Evolutionary conservation across 805 yeast genomes (phyloP), one percentile per base, ranked within the genome.

Genomic region (Yarrowia bubula): DNA sequence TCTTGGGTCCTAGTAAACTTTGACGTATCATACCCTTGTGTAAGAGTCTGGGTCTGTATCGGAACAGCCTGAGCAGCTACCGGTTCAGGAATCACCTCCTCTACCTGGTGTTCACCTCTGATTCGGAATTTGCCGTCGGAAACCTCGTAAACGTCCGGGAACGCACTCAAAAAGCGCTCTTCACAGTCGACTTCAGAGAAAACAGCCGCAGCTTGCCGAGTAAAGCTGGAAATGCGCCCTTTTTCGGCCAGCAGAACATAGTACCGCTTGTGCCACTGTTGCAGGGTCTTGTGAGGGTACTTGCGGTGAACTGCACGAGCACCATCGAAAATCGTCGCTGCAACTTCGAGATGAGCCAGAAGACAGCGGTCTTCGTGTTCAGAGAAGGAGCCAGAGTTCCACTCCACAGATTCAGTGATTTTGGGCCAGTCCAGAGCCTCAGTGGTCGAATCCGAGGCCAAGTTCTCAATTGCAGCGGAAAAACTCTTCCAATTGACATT

Each of bases 181-280:
- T 58, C 51, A 22, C 43, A 18, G 10, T 58, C 51, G 3, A 22
- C 4, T 28, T 58, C 64, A 11, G 4, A 14, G 22, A 33, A 58
- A 4, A n/a, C 33, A 18, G 15, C 32, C 3, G 64, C 39, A 0
- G 64, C 51, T 3, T 13, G 7, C 9, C 64, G 15, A 0, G 46
- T 35, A 1, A 14, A 18, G 3, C n/a, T 15, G 2, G 37, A 32
- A 15, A 58, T 17, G 10, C 42, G 32, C n/a, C 64, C 64, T 14
- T 18, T 28, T 6, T 33, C 41, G 1, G 33, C 41, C 38, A 58
- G 35, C 42, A 58, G 9, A 7, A 14, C 5, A 18, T 58, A 58
- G 43, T 58, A 58, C 14, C 64, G 32, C 43, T 58, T 58, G 37
- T 58, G 64, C 64, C 64, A 58, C 43, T 58, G 64, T 13, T 58